Percentiles rank a stretch among this genome's conserved stretches.
These are phyloP conservation scores for Aspergillus oerlinghausenensis DNA, from an alignment of 2,329 filamentous ascomycete species.

Conservation along the genomic window DNA sequence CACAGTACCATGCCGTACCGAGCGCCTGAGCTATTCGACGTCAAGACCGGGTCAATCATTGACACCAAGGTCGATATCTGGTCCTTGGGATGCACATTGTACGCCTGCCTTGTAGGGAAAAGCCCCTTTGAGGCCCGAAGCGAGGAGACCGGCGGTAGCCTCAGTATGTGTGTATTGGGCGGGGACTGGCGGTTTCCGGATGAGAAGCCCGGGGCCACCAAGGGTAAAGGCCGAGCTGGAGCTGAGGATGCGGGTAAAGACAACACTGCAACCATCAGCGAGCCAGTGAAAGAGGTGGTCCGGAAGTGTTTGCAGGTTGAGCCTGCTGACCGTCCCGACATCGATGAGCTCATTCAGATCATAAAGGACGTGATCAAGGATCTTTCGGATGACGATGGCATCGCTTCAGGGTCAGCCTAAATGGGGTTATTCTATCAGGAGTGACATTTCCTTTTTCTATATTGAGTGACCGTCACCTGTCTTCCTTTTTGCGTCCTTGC, in stretches of 20 bases:
- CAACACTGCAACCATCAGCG: slow-evolving; percentile 62
- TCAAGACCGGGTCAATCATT: slow-evolving; percentile 85
- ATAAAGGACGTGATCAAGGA: slow-evolving; percentile 68
- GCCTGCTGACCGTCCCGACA: slow-evolving; percentile 78
- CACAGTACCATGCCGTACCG: slow-evolving; percentile 99
- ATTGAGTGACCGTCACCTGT: neutral
- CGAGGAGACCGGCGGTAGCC: slow-evolving; percentile 89
- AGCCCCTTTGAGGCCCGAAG: slow-evolving; percentile 93
- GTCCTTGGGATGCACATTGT: slow-evolving; percentile 96
- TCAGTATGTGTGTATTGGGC: slow-evolving; percentile 87
- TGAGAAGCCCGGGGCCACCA: slow-evolving; percentile 61
- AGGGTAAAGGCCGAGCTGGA: slow-evolving; percentile 51
- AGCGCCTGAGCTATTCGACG: slow-evolving; percentile 94
- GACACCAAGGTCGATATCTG: slow-evolving; percentile 98
- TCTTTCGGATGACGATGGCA: slow-evolving; percentile 59
- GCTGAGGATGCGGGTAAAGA: slow-evolving; percentile 21
- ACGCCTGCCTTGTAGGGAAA: slow-evolving; percentile 93
- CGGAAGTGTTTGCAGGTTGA: slow-evolving; percentile 82
- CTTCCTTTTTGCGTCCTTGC: neutral
- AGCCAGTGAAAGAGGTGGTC: slow-evolving; percentile 81
- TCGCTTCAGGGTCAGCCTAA: slow-evolving; percentile 22
- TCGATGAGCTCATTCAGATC: slow-evolving; percentile 74
- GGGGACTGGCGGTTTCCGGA: slow-evolving; percentile 97
- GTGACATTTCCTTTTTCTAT: neutral
- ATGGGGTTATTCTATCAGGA: neutral